Evolutionary conservation across 371 early-diverging fungal genomes (phyloP), one percentile per base, ranked within the genome.

Genomic region (Lichtheimia ornata): DNA sequence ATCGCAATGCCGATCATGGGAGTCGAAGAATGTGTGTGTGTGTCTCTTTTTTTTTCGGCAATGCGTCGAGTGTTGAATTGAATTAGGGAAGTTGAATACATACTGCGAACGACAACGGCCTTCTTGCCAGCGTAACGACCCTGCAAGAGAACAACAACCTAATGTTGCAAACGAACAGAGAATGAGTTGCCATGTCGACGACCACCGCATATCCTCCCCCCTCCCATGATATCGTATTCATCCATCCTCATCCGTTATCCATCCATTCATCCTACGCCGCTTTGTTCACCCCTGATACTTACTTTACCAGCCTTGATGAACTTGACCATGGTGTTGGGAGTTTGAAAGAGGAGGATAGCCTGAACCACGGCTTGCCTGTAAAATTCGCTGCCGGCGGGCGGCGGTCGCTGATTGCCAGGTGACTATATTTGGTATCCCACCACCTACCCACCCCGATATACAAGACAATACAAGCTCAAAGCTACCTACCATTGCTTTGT

Each of bases 61-160:
- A 35, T 54, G 4, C 35, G 22, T 35, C 15, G 40, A 54, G 20
- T 35, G 35, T 35, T 35, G 35, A 35, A 30, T 54, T 41, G 57
- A n/a, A n/a, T n/a, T n/a, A n/a, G n/a, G 9, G 9, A 9, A 28
- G 12, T 18, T 11, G 27, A 58, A 65, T 65, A 65, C 76, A 63
- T 84, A 91, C 90, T 93, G 86, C 97, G 96, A 78, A 98, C 93
- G 75, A 98, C 94, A 71, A 98, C 98, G 68, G 97, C 98, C 91
- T 98, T 98, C 89, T 95, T 96, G 72, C 99, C 99, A 82, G 99
- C 98, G 75, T 91, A 94, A 70, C 97, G 94, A 69, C 99, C 99
- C 76, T 94, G 92, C 66, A 97, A 93, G 80, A 98, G 83, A 68
- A 98, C 90, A 71, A 95, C 98, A 74, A 97, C 97, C 94, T 97